Percentiles rank a stretch among this genome's conserved stretches.
phyloP scores from a whole-genome alignment of 108 stramenopile genomes.

The Bacterosira constricta region DNA sequence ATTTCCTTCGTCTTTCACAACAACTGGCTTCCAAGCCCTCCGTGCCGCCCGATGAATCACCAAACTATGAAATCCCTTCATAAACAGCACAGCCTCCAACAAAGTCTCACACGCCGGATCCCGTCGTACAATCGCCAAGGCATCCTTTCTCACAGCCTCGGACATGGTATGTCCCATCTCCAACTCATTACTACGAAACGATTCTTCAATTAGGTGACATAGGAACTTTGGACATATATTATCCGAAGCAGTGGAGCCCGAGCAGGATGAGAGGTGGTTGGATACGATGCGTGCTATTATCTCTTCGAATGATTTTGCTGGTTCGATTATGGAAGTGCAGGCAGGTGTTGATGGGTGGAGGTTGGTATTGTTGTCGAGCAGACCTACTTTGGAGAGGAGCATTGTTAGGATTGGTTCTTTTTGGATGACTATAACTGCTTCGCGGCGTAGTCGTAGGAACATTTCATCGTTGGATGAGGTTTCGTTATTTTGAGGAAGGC shows the following conservation, averaged over 20 bases:
- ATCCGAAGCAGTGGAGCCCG: slow-evolving; percentile 22
- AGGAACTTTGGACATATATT: slow-evolving; percentile 57
- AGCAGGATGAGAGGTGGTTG: slow-evolving; percentile 34
- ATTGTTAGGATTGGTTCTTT: slow-evolving; percentile 31
- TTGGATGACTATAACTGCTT: slow-evolving; percentile 26
- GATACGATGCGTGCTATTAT: slow-evolving; percentile 38
- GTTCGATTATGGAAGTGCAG: background rate
- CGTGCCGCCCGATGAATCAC: slow-evolving; percentile 51
- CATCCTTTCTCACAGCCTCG: slow-evolving; percentile 67
- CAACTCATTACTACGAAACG: slow-evolving; percentile 29
- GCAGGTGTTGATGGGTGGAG: background rate
- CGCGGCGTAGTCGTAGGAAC: slow-evolving; percentile 31
- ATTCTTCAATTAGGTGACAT: slow-evolving; percentile 33
- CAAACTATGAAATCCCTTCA: slow-evolving; percentile 62
- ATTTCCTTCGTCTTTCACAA: background rate
- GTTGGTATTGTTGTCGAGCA: slow-evolving; percentile 1
- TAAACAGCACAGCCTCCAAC: slow-evolving; percentile 66
- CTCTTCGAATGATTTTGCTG: slow-evolving; percentile 35
- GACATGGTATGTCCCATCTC: slow-evolving; percentile 68
- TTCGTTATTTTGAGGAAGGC: background rate
- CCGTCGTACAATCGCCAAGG: slow-evolving; percentile 52
- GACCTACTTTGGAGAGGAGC: slow-evolving; percentile 42
- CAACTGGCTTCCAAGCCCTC: slow-evolving; percentile 41
- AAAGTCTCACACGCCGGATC: slow-evolving; percentile 75
- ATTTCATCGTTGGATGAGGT: slow-evolving; percentile 15